Evolutionary conservation across 1,139 yeast species (phyloP), one percentile per base, ranked within the genome.

Genomic region (Kodamaea suecica): DNA sequence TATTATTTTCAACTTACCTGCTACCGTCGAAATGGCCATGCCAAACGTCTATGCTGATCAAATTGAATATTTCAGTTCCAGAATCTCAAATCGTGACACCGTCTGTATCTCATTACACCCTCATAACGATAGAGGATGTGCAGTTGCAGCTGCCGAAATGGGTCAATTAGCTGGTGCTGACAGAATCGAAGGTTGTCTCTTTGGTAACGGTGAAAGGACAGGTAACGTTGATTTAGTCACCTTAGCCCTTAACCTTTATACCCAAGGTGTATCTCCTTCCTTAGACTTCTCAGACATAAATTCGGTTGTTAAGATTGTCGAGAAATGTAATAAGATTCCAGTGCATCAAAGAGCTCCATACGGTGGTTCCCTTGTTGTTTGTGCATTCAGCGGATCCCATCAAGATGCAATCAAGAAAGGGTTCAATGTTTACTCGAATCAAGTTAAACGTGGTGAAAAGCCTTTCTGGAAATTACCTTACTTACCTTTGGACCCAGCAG

Each of bases 371-470:
- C 76, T 92, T 44, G 98, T 92, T 42, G 97, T 90, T 29, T 86
- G 95, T 66, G 97, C 97, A 4, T 92, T 92, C 64, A 80, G 92
- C 38, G 97, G 97, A 9, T 86, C 96, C 27, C 97, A 92, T 63
- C 97, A 92, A 70, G 97, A 92, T 61, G 97, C 98, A 33, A 92
- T 92, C 66, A 92, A 92, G 67, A 92, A 92, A 69, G 97, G 97
- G 28, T 90, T 92, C 66, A 70, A 76, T 38, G 61, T 70, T 29
- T 81, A 83, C 56, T 68, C 69, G 37, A 56, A 70, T 39, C 48
- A 56, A 41, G 44, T 53, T 26, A 50, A 55, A 35, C 49, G 45
- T 3, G 76, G 76, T 32, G 54, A 61, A 40, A 50, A 56, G 19
- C 54, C 60, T 23, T 53, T 51, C 36, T 90, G 97, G 98, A 77